Evolutionary conservation across 805 yeast genomes (phyloP).

Genomic region (Starmera dryadoides): DNA sequence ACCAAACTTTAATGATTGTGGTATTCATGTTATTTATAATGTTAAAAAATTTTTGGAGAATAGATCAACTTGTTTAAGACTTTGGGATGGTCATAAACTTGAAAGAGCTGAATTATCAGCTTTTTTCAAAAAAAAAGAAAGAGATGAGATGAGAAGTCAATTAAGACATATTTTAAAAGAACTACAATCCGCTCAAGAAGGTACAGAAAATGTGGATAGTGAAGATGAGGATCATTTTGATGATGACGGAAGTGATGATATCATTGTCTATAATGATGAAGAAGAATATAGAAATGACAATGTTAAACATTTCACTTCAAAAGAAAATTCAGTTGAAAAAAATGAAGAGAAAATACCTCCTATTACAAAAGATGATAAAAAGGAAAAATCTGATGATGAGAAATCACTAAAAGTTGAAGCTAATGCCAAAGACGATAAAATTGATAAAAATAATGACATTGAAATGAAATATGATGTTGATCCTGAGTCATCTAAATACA

Average conservation of each 20-base stretch:
- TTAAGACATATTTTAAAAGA: slow-evolving; percentile 13
- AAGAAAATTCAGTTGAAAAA: neutral
- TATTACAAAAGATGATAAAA: neutral
- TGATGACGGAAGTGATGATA: slow-evolving; percentile 9
- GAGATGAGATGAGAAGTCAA: slow-evolving; percentile 18
- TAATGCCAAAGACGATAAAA: too few relatives aligned
- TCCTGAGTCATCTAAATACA: too few relatives aligned
- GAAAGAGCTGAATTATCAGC: slow-evolving; percentile 6
- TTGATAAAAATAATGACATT: too few relatives aligned
- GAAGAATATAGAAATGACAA: slow-evolving; percentile 1
- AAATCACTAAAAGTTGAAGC: too few relatives aligned
- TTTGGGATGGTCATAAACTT: slow-evolving; percentile 34
- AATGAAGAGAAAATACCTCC: neutral
- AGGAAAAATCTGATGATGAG: neutral
- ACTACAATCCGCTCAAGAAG: slow-evolving; percentile 14
- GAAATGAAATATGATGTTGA: too few relatives aligned
- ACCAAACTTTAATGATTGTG: slow-evolving; percentile 89
- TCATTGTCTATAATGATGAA: slow-evolving; percentile 9
- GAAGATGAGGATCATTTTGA: slow-evolving; percentile 6
- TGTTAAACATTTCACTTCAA: neutral
- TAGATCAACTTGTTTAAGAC: slow-evolving; percentile 36
- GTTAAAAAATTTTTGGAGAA: slow-evolving; percentile 48
- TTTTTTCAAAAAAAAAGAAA: slow-evolving; percentile 19
- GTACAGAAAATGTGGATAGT: slow-evolving; percentile 4
- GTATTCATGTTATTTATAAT: slow-evolving; percentile 81